phyloP scores from a whole-genome alignment of 345 rosid species.

The Boechera stricta region DNA sequence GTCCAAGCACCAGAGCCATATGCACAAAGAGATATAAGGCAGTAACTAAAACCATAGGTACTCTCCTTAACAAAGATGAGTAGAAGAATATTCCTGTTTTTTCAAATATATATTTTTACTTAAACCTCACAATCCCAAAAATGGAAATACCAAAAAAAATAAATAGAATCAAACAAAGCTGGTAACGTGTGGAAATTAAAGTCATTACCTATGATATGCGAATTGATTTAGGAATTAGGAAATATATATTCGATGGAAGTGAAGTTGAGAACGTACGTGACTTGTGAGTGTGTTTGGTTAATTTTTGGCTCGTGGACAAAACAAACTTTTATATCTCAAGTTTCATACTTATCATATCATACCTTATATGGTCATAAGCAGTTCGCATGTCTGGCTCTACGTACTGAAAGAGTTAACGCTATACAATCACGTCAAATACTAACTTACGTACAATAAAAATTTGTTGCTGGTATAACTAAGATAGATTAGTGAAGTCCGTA shows the following conservation, averaged over 20 bases:
- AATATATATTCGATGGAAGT: conserved; percentile 23
- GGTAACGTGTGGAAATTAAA: conserved; percentile 28
- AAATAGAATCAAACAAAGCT: conserved; percentile 18
- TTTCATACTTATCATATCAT: conserved; percentile 24
- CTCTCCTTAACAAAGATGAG: too few relatives aligned
- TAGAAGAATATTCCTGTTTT: too few relatives aligned
- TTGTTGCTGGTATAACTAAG: not conserved
- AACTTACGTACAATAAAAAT: not conserved
- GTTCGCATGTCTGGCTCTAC: not conserved
- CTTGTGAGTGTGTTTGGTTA: conserved; percentile 20
- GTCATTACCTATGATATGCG: conserved; percentile 4
- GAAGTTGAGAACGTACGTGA: conserved; percentile 32
- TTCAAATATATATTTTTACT: too few relatives aligned
- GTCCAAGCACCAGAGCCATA: too few relatives aligned
- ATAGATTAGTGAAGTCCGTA: not conserved
- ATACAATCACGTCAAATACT: conserved; percentile 1
- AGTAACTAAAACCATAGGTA: too few relatives aligned
- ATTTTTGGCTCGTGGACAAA: conserved; percentile 32
- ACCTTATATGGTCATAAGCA: conserved; percentile 13
- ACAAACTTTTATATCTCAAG: not conserved
- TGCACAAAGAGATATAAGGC: too few relatives aligned
- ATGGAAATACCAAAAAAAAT: conserved; percentile 4
- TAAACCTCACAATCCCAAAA: conserved; percentile 2
- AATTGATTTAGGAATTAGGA: conserved; percentile 24
- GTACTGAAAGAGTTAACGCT: conserved; percentile 14